phyloP scores from a whole-genome alignment of 2,329 filamentous ascomycete genomes.

The Aspergillus quadricinctus region DNA sequence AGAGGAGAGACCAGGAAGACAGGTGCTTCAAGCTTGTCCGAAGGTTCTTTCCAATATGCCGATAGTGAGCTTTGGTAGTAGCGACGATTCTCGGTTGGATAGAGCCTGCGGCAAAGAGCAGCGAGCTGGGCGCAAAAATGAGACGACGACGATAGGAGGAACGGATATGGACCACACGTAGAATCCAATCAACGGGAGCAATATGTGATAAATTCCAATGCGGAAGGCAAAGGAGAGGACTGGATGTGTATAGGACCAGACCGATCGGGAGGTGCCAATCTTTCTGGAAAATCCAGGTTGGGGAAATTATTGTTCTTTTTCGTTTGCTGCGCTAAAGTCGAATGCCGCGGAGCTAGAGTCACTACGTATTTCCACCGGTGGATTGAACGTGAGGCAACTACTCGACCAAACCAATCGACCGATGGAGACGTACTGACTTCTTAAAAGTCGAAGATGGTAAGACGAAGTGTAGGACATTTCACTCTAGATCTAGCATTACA shows the following conservation, averaged over 20 bases:
- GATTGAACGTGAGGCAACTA: not conserved
- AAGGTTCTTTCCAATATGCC: not conserved
- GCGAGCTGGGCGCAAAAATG: not conserved
- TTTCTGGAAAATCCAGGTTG: not conserved
- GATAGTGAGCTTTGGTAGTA: not conserved
- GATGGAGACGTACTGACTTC: not conserved
- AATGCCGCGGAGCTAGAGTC: not conserved
- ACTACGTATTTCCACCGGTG: not conserved
- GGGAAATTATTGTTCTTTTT: not conserved
- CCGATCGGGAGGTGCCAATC: slow-evolving; percentile 3
- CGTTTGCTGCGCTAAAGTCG: not conserved
- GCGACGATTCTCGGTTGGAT: not conserved
- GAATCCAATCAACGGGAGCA: not conserved
- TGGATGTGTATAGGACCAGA: slow-evolving; percentile 1
- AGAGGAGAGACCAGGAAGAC: slow-evolving; percentile 1
- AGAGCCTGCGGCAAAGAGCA: not conserved
- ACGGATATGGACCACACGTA: not conserved
- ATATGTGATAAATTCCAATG: not conserved
- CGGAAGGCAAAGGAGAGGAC: slow-evolving; percentile 7
- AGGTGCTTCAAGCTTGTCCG: not conserved
- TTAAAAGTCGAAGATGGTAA: not conserved
- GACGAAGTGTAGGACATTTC: not conserved
- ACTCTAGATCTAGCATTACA: not conserved
- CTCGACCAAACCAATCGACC: not conserved
- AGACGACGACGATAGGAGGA: not conserved